Conservation (phyloP, 2,329 filamentous ascomycete species). For the Aureobasidium musti region DNA sequence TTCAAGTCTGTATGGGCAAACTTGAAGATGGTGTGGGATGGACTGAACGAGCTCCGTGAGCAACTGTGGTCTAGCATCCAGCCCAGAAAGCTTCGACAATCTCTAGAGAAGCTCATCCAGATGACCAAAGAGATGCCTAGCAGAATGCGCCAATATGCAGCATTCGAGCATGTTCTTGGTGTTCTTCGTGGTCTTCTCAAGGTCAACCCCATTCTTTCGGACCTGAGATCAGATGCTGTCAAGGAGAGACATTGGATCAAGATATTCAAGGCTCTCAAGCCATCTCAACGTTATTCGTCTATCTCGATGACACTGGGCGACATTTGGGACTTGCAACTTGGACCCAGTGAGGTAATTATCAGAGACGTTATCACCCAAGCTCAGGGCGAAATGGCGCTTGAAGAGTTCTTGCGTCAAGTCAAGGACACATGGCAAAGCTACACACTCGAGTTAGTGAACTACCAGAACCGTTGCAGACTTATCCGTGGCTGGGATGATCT, state of each 20-base stretch:
- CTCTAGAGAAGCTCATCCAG: constrained; percentile 89
- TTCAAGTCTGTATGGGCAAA: constrained; percentile 99
- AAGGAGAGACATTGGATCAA: constrained; percentile 96
- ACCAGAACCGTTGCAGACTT: constrained; percentile 96
- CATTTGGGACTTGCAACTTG: constrained; percentile 95
- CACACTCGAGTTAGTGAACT: constrained; percentile 88
- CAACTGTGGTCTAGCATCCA: constrained; percentile 94
- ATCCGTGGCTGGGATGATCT: constrained; percentile 98
- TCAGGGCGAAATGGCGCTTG: constrained; percentile 95
- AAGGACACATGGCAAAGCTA: constrained; percentile 97
- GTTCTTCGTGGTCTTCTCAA: constrained; percentile 86
- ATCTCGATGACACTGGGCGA: constrained; percentile 96
- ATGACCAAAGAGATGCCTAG: constrained; percentile 99
- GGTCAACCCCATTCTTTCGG: constrained; percentile 81
- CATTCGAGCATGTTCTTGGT: constrained; percentile 97
- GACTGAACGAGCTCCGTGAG: constrained; percentile 89
- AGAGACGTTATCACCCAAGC: constrained; percentile 93
- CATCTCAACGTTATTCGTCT: constrained; percentile 89
- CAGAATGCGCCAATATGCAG: constrained; percentile 97
- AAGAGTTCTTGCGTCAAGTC: constrained; percentile 95
- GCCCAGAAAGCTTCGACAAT: constrained; percentile 85
- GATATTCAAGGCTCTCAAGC: constrained; percentile 94
- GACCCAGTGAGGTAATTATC: constrained; percentile 82
- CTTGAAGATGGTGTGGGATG: constrained; percentile 94
- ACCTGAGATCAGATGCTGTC: constrained; percentile 95